Conservation (phyloP, 2,329 filamentous ascomycete genomes). For the Incumbomyces lentus region DNA sequence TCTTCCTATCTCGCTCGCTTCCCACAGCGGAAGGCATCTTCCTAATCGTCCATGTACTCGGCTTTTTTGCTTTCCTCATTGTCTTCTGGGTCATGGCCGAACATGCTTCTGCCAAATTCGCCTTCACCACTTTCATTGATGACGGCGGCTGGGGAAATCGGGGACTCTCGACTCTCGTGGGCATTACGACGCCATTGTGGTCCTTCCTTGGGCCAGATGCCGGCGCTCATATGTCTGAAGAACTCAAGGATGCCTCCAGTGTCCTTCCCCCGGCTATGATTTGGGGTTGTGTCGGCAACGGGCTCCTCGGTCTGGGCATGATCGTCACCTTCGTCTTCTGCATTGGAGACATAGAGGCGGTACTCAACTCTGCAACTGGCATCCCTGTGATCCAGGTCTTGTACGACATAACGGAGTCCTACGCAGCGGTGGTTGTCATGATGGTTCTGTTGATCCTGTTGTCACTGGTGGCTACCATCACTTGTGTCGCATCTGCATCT, state of each 20-base stretch:
- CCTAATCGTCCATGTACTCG: slow-evolving; percentile 32
- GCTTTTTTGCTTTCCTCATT: slow-evolving; percentile 33
- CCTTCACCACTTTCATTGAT: background rate
- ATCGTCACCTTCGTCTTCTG: slow-evolving; percentile 31
- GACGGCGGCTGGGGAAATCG: slow-evolving; percentile 22
- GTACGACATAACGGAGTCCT: slow-evolving; percentile 22
- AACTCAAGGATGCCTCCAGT: slow-evolving; percentile 28
- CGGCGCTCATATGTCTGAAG: slow-evolving; percentile 32
- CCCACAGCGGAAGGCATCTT: slow-evolving; percentile 31
- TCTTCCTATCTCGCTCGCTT: slow-evolving; percentile 29
- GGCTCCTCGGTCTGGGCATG: slow-evolving; percentile 28
- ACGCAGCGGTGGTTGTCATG: slow-evolving; percentile 22
- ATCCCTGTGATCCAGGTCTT: slow-evolving; percentile 29
- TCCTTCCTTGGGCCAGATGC: slow-evolving; percentile 22
- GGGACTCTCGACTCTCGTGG: slow-evolving; percentile 31
- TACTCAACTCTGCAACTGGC: slow-evolving; percentile 22
- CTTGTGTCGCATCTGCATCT: background rate
- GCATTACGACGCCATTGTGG: slow-evolving; percentile 17
- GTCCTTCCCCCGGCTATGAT: slow-evolving; percentile 30
- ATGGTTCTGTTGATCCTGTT: slow-evolving; percentile 17
- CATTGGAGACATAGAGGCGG: slow-evolving; percentile 24
- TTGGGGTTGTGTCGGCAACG: slow-evolving; percentile 28
- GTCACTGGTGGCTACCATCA: background rate
- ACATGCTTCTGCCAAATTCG: background rate
- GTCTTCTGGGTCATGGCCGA: slow-evolving; percentile 33